phyloP scores from a whole-genome alignment of 805 yeast species.

The Wickerhamomyces canadensis region DNA sequence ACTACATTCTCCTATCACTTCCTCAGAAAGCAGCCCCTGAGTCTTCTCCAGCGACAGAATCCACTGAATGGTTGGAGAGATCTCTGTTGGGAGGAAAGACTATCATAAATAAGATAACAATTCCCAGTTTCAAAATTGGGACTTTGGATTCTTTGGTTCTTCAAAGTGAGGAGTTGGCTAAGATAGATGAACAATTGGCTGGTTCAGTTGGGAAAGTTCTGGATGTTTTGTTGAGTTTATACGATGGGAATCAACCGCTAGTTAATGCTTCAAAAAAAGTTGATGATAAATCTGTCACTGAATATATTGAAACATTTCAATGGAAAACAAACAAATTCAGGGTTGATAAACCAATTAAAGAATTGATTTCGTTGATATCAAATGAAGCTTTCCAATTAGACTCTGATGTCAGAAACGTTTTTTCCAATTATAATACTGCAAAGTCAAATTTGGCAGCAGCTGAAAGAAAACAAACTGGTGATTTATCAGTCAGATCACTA shows the following conservation, averaged over 20 bases:
- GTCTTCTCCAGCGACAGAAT: slow-evolving; percentile 35
- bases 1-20: slow-evolving; percentile 50
- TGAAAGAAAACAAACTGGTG: slow-evolving; percentile 91
- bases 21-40: slow-evolving; percentile 53
- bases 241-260: slow-evolving; percentile 35
- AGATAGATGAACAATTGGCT: slow-evolving; percentile 74
- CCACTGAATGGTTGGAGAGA: slow-evolving; percentile 49
- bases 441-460: slow-evolving; percentile 80
- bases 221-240: slow-evolving; percentile 58
- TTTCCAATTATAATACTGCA: slow-evolving; percentile 71
- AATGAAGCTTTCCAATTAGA: slow-evolving; percentile 81
- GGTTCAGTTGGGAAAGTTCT: slow-evolving; percentile 65
- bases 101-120: slow-evolving; percentile 48
- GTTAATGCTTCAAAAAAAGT: slow-evolving; percentile 45
- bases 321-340: slow-evolving; percentile 91
- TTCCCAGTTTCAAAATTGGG: slow-evolving; percentile 90
- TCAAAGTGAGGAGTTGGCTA: slow-evolving; percentile 83
- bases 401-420: slow-evolving; percentile 74
- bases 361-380: slow-evolving; percentile 63
- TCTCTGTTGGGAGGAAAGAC: slow-evolving; percentile 52
- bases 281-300: slow-evolving; percentile 49
- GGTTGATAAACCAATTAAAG: slow-evolving; percentile 75
- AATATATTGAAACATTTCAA: slow-evolving; percentile 65
- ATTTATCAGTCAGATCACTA: slow-evolving; percentile 81
- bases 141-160: slow-evolving; percentile 88